Evolutionary conservation across 2,329 filamentous ascomycete species (phyloP).

Genomic region (Xylariaceae sp.): DNA sequence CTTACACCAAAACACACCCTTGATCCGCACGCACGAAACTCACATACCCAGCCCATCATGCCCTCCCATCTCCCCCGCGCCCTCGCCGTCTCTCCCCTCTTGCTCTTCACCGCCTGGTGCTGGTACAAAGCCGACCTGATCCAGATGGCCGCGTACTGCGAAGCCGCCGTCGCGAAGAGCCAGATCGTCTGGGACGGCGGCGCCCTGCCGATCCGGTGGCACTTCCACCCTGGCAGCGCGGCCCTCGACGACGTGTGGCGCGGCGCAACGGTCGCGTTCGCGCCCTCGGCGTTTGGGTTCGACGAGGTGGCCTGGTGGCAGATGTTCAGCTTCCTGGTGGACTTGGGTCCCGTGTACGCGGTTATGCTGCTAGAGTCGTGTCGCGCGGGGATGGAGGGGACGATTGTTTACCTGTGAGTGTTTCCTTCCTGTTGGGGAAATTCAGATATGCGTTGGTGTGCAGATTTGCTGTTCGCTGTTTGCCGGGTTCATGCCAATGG

Average conservation of each 20-base stretch:
- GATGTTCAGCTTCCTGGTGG: slow-evolving; percentile 17
- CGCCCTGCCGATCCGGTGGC: slow-evolving; percentile 11
- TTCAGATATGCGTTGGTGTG: background rate
- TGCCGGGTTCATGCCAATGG: no score
- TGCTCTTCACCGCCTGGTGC: slow-evolving; percentile 11
- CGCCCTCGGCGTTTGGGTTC: slow-evolving; percentile 12
- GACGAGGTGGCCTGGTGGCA: slow-evolving; percentile 20
- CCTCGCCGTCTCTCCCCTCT: slow-evolving; percentile 8
- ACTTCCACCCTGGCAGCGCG: slow-evolving; percentile 12
- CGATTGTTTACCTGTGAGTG: slow-evolving; percentile 18
- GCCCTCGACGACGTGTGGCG: slow-evolving; percentile 15
- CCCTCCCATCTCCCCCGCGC: no score
- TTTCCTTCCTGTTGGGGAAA: background rate
- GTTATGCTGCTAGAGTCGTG: slow-evolving; percentile 19
- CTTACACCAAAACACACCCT: no score
- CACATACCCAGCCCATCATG: slow-evolving; percentile 9
- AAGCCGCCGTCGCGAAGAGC: slow-evolving; percentile 11
- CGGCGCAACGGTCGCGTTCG: slow-evolving; percentile 13
- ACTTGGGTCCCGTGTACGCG: slow-evolving; percentile 19
- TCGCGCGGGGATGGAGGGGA: slow-evolving; percentile 10
- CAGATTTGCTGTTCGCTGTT: no score
- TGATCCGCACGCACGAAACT: background rate
- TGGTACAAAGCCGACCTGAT: slow-evolving; percentile 9
- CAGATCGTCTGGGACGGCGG: slow-evolving; percentile 16
- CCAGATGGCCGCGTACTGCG: slow-evolving; percentile 6